Evolutionary conservation across 768 basidiomycete genomes (phyloP), one percentile per base, ranked within the genome.

Genomic region (Panellus pusillus): DNA sequence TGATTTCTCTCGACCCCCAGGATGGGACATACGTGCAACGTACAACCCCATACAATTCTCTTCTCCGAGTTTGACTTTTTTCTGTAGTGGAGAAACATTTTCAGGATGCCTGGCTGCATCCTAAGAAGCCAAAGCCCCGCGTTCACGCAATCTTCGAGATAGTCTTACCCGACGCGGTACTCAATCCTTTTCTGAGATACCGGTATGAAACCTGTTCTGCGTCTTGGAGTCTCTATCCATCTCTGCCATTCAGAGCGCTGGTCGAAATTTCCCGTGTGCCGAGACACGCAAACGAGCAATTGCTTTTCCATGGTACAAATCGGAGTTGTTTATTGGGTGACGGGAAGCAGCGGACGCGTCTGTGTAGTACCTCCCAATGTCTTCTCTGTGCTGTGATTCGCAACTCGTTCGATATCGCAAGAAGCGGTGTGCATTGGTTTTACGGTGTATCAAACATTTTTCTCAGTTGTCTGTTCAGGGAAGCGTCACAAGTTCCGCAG

Each of bases 221-320:
- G 24, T 44, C 3, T 24, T 17, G 24, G 28, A 29, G 13, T 42
- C 17, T 24, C 39, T 43, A 20, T 37, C 19, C 24, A 46, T 6
- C 3, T 46, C 29, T 13, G 14, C 15, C 46, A 41, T 54, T 3
- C 40, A 77, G 74, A 29, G 68, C 69, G 13, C 56, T 60, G n/a
- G 66, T 73, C 24, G 52, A 63, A 31, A 53, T 67, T 2, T 66
- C 68, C 28, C 66, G 50, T 54, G 55, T 57, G 24, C 52, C 45
- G 55, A 64, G 66, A 50, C 63, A 70, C 14, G 76, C 74, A 36
- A 80, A 81, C 57, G 85, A 87, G 65, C 77, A 77, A 57, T 68
- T 85, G 1, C 74, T 86, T 24, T 87, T 86, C 61, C 86, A 87
- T 65, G 86, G 86, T n/a, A 87, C 84, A 13, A 80, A 75, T 47